Conservation (phyloP, 371 early-diverging fungal species). For the Rhizopus microsporus region DNA sequence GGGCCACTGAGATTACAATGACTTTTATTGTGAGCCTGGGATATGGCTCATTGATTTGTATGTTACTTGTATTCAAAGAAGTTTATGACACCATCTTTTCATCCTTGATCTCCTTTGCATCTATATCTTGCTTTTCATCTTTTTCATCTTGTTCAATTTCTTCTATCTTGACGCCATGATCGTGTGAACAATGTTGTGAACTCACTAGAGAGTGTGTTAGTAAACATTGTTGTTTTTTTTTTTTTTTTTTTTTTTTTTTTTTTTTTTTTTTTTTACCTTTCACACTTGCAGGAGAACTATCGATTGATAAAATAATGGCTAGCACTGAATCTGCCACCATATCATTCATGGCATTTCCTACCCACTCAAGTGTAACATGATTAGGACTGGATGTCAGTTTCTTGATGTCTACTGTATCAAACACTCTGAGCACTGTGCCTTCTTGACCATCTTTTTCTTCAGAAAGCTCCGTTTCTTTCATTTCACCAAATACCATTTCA, state of each 20-base stretch:
- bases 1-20: not conserved
- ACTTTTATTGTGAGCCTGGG: too few relatives aligned
- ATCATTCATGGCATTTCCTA: constrained; percentile 88
- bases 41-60: too few relatives aligned
- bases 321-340: constrained; percentile 95
- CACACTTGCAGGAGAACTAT: constrained; percentile 89
- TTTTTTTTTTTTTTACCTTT: constrained; percentile 55
- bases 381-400: constrained; percentile 48
- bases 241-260: not conserved
- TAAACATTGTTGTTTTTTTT: too few relatives aligned
- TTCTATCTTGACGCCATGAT: too few relatives aligned
- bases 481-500: constrained; percentile 88
- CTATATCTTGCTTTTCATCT: too few relatives aligned
- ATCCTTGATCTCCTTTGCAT: too few relatives aligned
- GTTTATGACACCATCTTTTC: too few relatives aligned
- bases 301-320: constrained; percentile 83
- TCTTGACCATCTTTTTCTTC: constrained; percentile 25
- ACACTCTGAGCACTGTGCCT: constrained; percentile 60
- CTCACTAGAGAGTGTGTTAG: too few relatives aligned
- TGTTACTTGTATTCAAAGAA: too few relatives aligned
- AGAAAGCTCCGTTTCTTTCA: constrained; percentile 37
- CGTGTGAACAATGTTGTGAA: too few relatives aligned
- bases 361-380: constrained; percentile 87
- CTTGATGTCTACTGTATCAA: constrained; percentile 78
- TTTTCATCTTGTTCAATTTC: too few relatives aligned